A percentile compares a stretch with the other conserved stretches of the same genome.
These are phyloP conservation scores for Backusella macrospora DNA, from an alignment of 192 early-diverging fungal species.

Conservation along the genomic window DNA sequence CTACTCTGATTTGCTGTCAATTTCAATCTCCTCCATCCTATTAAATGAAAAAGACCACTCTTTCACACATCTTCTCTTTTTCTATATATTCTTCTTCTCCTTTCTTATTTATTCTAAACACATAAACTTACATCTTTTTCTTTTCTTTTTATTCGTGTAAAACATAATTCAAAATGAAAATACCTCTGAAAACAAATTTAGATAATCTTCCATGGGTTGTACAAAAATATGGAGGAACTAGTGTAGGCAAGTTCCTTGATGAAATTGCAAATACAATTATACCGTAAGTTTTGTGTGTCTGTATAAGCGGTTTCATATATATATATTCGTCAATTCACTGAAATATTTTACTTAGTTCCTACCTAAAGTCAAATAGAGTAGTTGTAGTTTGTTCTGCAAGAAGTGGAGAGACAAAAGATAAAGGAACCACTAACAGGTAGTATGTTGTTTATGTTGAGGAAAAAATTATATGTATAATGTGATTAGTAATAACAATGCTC, in stretches of 20 bases:
- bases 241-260: conserved; percentile 75
- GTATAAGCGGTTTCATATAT: background rate
- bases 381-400: conserved; percentile 88
- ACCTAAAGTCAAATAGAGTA: conserved; percentile 61
- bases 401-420: conserved; percentile 77
- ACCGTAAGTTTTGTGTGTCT: conserved; percentile 55
- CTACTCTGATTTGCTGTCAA: conserved; percentile 2
- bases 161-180: background rate
- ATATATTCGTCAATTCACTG: background rate
- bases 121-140: background rate
- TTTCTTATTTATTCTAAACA: background rate
- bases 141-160: background rate
- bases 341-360: conserved; percentile 24
- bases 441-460: background rate
- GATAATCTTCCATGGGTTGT: conserved; percentile 52
- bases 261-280: conserved; percentile 70
- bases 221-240: conserved; percentile 91
- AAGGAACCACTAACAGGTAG: conserved; percentile 83
- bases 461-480: background rate
- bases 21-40: conserved; percentile 1
- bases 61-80: background rate
- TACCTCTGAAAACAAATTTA: conserved; percentile 7
- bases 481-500: background rate
- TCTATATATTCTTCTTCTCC: background rate
- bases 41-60: background rate